A percentile compares a stretch with the other conserved stretches of the same genome.
Evolutionary conservation across 345 rosid species (phyloP).

Genomic region (Eucalyptus virginea): DNA sequence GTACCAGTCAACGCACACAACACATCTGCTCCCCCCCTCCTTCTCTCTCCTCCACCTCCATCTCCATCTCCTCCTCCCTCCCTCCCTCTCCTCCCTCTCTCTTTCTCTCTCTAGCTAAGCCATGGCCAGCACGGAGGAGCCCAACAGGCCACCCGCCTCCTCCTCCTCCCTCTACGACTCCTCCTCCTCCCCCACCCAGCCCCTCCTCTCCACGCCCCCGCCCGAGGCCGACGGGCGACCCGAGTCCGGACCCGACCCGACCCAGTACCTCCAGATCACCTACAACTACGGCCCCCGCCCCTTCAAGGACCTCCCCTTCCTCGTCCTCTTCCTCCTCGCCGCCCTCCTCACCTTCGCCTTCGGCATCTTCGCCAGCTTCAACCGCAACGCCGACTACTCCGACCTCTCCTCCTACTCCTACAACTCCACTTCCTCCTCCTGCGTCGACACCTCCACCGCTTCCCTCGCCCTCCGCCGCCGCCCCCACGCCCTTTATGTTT

Average conservation of each 20-base stretch:
- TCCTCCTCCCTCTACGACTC: constrained; percentile 20
- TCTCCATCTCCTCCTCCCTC: not conserved
- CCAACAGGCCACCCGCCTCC: not conserved
- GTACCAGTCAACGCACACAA: not conserved
- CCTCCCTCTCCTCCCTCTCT: not conserved
- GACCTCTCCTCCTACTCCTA: constrained; percentile 43
- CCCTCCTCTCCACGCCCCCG: constrained; percentile 60
- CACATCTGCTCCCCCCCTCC: not conserved
- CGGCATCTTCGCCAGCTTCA: constrained; percentile 63
- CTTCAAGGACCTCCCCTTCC: constrained; percentile 68
- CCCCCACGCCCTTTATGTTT: not conserved
- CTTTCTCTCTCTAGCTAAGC: not conserved
- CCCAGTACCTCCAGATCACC: constrained; percentile 83
- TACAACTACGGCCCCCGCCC: constrained; percentile 62
- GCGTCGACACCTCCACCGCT: constrained; percentile 21
- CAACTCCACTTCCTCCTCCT: constrained; percentile 43
- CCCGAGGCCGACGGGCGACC: not conserved
- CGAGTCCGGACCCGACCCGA: constrained; percentile 51
- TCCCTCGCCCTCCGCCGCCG: not conserved
- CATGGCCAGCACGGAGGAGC: constrained; percentile 40
- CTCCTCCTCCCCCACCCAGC: constrained; percentile 37
- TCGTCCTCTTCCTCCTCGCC: constrained; percentile 51
- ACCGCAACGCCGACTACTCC: constrained; percentile 38
- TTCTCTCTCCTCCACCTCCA: not conserved
- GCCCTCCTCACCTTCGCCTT: constrained; percentile 58